Conservation (phyloP, 2,329 filamentous ascomycete species). For the Pestalotiopsis sp. region DNA sequence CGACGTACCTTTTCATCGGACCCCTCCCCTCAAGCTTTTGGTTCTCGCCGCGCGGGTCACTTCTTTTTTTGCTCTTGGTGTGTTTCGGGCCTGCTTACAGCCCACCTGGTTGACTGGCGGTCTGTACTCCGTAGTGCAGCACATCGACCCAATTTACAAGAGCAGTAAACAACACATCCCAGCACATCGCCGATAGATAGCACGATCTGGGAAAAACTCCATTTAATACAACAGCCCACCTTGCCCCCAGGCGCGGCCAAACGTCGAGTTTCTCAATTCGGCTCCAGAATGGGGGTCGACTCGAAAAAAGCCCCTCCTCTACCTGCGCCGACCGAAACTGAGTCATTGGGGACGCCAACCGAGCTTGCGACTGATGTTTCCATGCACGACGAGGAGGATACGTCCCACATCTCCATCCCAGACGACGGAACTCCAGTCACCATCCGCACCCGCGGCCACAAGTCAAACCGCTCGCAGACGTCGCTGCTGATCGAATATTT, state of each 20-base stretch:
- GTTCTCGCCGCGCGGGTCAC: background rate
- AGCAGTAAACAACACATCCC: slow-evolving; percentile 8
- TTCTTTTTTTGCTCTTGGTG: background rate
- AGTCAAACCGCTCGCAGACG: slow-evolving; percentile 73
- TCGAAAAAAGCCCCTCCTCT: slow-evolving; percentile 65
- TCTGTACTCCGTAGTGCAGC: background rate
- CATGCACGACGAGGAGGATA: slow-evolving; percentile 61
- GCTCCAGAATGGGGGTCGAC: slow-evolving; percentile 56
- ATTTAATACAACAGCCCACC: background rate
- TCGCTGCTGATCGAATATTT: slow-evolving; percentile 95
- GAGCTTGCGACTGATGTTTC: slow-evolving; percentile 70
- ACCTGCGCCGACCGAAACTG: slow-evolving; percentile 78
- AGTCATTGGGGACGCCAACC: slow-evolving; percentile 63
- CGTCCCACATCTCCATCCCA: slow-evolving; percentile 77
- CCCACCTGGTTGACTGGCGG: background rate
- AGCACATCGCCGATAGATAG: background rate
- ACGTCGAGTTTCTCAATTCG: background rate
- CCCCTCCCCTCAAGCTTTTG: background rate
- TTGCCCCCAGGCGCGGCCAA: slow-evolving; percentile 1
- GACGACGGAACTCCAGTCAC: slow-evolving; percentile 91
- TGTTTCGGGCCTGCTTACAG: background rate
- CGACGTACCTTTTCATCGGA: background rate
- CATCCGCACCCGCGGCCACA: slow-evolving; percentile 75
- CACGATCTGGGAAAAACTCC: background rate
- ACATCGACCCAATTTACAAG: slow-evolving; percentile 4